Conservation (phyloP, 495 filamentous ascomycete genomes). For the Lasiosphaeriaceae sp. region DNA sequence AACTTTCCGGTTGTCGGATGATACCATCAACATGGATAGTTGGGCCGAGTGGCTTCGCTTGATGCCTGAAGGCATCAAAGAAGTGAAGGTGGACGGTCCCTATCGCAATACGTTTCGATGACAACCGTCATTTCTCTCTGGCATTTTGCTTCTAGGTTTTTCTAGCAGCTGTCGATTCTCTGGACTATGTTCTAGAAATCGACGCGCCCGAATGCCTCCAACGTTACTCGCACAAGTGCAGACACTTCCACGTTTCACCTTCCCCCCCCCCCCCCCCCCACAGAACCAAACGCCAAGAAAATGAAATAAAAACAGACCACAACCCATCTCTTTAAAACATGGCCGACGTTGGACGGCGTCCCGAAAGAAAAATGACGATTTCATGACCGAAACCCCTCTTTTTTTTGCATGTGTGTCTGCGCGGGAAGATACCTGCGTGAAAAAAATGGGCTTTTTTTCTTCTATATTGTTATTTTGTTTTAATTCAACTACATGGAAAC, state of each 20-base stretch:
- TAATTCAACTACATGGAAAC: no score
- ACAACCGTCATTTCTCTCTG: slow-evolving; percentile 12
- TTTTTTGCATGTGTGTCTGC: not conserved
- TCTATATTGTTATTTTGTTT: no score
- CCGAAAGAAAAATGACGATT: not conserved
- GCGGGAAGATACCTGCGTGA: not conserved
- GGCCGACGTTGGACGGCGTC: no score
- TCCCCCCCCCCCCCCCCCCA: no score
- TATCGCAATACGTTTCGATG: slow-evolving; percentile 44
- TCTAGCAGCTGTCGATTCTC: not conserved
- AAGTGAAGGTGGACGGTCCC: slow-evolving; percentile 44
- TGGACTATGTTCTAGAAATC: no score
- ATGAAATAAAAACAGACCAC: no score
- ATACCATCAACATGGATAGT: slow-evolving; percentile 35
- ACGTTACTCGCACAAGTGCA: no score
- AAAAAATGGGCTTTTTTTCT: no score
- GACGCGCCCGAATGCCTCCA: no score
- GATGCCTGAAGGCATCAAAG: slow-evolving; percentile 46
- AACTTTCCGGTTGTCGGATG: slow-evolving; percentile 41
- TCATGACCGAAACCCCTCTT: not conserved
- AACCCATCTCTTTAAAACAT: no score
- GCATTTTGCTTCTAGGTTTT: not conserved
- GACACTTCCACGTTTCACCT: no score
- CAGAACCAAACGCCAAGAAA: no score
- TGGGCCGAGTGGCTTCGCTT: slow-evolving; percentile 49